Evolutionary conservation across 2,329 filamentous ascomycete species (phyloP), one percentile per base, ranked within the genome.

Genomic region (Grosmannia clavigera): DNA sequence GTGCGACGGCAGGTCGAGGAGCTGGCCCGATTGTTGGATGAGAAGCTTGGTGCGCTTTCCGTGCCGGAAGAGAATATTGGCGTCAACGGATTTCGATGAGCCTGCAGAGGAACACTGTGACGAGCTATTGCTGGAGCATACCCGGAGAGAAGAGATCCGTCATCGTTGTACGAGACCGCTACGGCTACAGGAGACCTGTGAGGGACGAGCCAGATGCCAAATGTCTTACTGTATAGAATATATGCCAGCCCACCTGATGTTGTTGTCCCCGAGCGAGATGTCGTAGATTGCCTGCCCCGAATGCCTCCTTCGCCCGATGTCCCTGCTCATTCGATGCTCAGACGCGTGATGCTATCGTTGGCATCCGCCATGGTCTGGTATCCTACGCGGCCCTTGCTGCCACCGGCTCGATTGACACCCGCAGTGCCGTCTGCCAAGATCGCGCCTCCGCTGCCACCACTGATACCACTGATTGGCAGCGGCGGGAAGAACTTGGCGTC

Each of bases 301-400:
- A 5, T 3, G 40, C 5, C 43, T 7, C 43, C 19, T 5, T 19
- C 5, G 16, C 9, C 14, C 40, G 9, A 19, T 6, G 40, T 7
- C 40, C 14, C 19, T 1, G 40, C 43, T n/a, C 75, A 96, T 71
- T 96, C 92, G 68, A 96, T 96, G 72, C 89, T 96, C 88, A 97
- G 94, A 67, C 92, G 91, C 87, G 96, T 96, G 65, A 96, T 79
- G 1, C 91, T 89, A 71, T 96, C 92, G 70, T 90, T 90, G n/a
- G 92, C 92, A 72, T 96, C 92, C 22, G 83, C 87, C 92, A 97
- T 96, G 1, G 92, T 90, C 73, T 96, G 92, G 66, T 95, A 80
- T 10, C 90, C 90, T 16, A 95, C 78, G 40, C 89, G 73, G 64
- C 77, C 86, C 70, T 79, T 81, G 66, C 79, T 81, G 66, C 79